A percentile compares a stretch with the other conserved stretches of the same genome.
These are phyloP conservation scores for Calonectria ilicicola DNA, from an alignment of 2,329 filamentous ascomycete genomes.

Conservation along the genomic window DNA sequence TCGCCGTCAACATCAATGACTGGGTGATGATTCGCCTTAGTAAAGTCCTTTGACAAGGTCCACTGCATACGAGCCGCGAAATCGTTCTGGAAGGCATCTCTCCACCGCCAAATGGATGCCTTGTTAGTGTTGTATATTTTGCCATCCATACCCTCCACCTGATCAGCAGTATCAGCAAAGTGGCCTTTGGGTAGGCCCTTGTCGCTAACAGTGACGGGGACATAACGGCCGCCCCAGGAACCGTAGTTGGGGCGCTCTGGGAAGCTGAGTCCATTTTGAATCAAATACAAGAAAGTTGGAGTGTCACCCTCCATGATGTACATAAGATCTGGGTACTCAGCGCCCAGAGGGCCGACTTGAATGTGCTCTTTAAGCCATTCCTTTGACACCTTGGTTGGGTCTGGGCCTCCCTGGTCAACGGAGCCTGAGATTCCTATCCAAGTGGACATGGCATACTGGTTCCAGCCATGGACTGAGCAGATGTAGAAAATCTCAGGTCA, in stretches of 20 bases:
- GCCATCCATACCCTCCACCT: conserved; percentile 42
- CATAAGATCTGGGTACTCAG: conserved; percentile 56
- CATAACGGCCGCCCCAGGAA: conserved; percentile 62
- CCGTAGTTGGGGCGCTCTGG: conserved; percentile 60
- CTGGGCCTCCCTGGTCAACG: conserved; percentile 47
- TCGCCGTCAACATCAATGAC: conserved; percentile 56
- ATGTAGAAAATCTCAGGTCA: conserved; percentile 69
- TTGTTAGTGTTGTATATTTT: conserved; percentile 40
- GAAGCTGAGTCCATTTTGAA: conserved; percentile 49
- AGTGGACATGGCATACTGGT: conserved; percentile 63
- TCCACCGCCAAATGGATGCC: conserved; percentile 58
- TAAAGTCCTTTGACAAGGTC: conserved; percentile 46
- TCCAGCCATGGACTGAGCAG: conserved; percentile 65
- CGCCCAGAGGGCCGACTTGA: conserved; percentile 59
- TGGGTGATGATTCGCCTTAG: conserved; percentile 59
- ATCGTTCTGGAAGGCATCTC: conserved; percentile 54
- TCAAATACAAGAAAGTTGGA: conserved; percentile 59
- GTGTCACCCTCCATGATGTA: conserved; percentile 66
- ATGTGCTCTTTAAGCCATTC: conserved; percentile 66
- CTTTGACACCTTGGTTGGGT: conserved; percentile 58
- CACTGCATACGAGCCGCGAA: conserved; percentile 58
- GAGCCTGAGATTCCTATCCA: conserved; percentile 67
- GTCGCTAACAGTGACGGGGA: conserved; percentile 44
- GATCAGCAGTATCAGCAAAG: conserved; percentile 42
- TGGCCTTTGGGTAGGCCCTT: conserved; percentile 23